phyloP scores from a whole-genome alignment of 352 stramenopile species.

The Phytopythium kandeliae region DNA sequence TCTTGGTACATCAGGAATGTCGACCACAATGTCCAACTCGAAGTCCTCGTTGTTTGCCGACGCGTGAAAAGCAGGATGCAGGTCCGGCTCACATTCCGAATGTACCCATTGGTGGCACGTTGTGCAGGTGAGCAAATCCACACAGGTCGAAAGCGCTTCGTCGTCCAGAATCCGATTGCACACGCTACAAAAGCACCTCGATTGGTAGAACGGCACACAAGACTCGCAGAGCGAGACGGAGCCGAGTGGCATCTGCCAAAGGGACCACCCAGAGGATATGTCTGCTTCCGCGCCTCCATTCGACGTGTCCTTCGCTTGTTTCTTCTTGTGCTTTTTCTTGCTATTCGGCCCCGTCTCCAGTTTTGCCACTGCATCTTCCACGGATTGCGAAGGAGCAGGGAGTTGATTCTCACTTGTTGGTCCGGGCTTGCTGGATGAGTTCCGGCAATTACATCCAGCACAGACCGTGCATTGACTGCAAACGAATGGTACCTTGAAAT shows the following conservation, averaged over 20 bases:
- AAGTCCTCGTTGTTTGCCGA: constrained; percentile 29
- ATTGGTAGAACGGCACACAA: constrained; percentile 59
- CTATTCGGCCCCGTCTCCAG: not conserved
- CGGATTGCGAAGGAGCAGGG: not conserved
- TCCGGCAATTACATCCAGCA: constrained; percentile 36
- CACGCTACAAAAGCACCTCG: constrained; percentile 68
- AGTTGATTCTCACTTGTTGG: not conserved
- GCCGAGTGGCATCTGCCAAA: constrained; percentile 63
- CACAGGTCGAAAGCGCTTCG: constrained; percentile 30
- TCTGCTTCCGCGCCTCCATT: not conserved
- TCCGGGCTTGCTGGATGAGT: constrained; percentile 2
- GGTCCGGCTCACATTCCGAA: constrained; percentile 68
- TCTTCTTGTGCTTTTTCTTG: not conserved
- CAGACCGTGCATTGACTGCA: constrained; percentile 62
- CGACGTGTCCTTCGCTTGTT: not conserved
- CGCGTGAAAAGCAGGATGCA: constrained; percentile 48
- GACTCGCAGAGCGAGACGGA: constrained; percentile 53
- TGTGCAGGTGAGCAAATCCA: constrained; percentile 60
- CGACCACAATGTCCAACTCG: constrained; percentile 39
- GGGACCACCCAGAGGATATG: constrained; percentile 52
- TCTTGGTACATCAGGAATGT: constrained; percentile 15
- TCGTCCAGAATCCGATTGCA: constrained; percentile 53
- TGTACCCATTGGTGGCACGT: constrained; percentile 82
- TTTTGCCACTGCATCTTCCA: not conserved
- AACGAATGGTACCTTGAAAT: constrained; percentile 65